Conservation (phyloP, 2,329 filamentous ascomycete species). For the Verticillium longisporum region DNA sequence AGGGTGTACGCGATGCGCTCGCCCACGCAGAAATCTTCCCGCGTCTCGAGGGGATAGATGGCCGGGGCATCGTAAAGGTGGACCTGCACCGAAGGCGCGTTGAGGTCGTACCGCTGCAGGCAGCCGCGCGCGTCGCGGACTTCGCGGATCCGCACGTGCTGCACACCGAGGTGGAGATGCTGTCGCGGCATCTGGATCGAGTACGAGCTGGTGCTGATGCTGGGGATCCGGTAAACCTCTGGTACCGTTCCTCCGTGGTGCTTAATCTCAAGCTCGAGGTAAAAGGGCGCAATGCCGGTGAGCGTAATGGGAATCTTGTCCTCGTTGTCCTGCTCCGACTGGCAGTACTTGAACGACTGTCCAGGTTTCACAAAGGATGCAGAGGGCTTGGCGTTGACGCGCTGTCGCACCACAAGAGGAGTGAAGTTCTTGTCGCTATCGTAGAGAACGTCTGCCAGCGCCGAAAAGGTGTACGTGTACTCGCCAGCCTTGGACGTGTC, state of each 20-base stretch:
- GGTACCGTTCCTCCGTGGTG: slow-evolving; percentile 76
- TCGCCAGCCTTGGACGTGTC: slow-evolving; percentile 77
- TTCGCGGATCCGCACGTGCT: slow-evolving; percentile 81
- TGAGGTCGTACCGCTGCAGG: slow-evolving; percentile 66
- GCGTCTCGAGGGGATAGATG: slow-evolving; percentile 79
- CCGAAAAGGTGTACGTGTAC: slow-evolving; percentile 81
- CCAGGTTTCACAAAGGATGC: slow-evolving; percentile 80
- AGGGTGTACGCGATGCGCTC: slow-evolving; percentile 90
- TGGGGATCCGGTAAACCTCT: slow-evolving; percentile 74
- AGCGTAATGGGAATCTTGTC: slow-evolving; percentile 84
- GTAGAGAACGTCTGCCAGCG: slow-evolving; percentile 82
- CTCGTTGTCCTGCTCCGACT: slow-evolving; percentile 72
- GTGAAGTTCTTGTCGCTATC: slow-evolving; percentile 62
- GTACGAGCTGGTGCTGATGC: slow-evolving; percentile 68
- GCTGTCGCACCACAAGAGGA: slow-evolving; percentile 69
- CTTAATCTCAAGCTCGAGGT: slow-evolving; percentile 86
- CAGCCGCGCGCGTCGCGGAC: slow-evolving; percentile 85
- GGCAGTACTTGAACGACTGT: slow-evolving; percentile 93
- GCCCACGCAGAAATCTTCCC: slow-evolving; percentile 87
- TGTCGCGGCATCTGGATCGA: slow-evolving; percentile 79
- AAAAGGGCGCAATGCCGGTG: slow-evolving; percentile 79
- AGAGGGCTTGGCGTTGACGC: slow-evolving; percentile 74
- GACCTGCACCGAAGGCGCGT: slow-evolving; percentile 74
- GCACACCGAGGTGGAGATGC: slow-evolving; percentile 80
- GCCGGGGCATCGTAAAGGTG: slow-evolving; percentile 89